Base-by-base conservation (phyloP, 164 flowering plant genomes). In the Annona squamosa region DNA sequence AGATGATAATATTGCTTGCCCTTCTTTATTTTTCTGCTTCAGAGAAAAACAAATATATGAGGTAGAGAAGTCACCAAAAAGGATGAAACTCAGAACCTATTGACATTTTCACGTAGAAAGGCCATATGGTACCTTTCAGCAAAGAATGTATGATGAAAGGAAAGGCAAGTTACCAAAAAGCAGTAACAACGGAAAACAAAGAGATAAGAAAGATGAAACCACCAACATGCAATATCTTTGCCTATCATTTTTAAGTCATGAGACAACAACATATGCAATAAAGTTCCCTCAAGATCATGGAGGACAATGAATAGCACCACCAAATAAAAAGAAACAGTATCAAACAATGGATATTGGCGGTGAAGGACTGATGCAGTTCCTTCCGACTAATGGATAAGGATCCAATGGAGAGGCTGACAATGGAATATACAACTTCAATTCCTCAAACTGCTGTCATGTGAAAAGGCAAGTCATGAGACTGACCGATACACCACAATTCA, bases 1-100 rank as follows among this genome's bases (percentile, higher is more conserved):
- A 37, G 97, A 93, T 68, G 90, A 91, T 65, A 96, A 79, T 86
- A 91, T 85, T 57, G 80, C 76, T 74, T 93, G 97, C 57, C 97
- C 99, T 69, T 90, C 95, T 42, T 77, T 63, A 82, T 93, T 91
- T 78, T 82, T 82, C 99, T 96, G 86, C 73, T 80, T 52, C 59
- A 52, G 13, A 52, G 13, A 52, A 9, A 52, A 52, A 52, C 10
- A 9, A 52, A 52, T 52, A 9, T 9, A 52, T 52, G 9, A 52
- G 3, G 59, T 52, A 6, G 59, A 9, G 59, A 52, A 52, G 13
- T 52, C 59, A 52, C 13, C 13, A 52, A 52, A 52, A 10, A 52
- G 13, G 9, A 16, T 52, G 59, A 52, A 52, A 52, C 9, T 52
- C 13, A 52, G 9, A 52, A 6, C 13, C 59, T 9, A 10, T 9